These are phyloP conservation scores for Penicillium digitatum DNA, from an alignment of 2,329 filamentous ascomycete species.

Conservation along the genomic window DNA sequence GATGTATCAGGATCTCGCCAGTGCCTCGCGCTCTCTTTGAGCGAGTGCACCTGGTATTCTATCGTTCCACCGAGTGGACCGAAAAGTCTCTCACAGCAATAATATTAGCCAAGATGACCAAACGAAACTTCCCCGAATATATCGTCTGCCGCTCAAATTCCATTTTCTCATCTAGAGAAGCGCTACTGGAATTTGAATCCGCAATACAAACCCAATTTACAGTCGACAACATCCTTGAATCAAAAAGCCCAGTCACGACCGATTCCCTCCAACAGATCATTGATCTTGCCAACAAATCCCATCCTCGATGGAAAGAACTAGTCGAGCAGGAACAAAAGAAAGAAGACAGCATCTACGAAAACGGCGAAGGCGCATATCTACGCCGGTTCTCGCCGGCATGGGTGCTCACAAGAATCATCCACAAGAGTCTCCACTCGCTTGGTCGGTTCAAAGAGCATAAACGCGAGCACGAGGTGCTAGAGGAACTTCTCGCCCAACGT, in stretches of 20 bases:
- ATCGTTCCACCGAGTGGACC: slow-evolving; percentile 93
- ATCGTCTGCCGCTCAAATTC: slow-evolving; percentile 84
- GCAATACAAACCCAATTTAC: slow-evolving; percentile 76
- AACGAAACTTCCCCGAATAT: slow-evolving; percentile 82
- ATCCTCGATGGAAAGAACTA: slow-evolving; percentile 74
- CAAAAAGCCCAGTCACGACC: slow-evolving; percentile 65
- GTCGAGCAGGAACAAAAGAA: slow-evolving; percentile 71
- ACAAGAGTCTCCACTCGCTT: slow-evolving; percentile 76
- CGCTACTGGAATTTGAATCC: slow-evolving; percentile 83
- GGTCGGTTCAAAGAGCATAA: slow-evolving; percentile 77
- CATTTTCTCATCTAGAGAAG: slow-evolving; percentile 73
- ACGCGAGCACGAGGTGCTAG: slow-evolving; percentile 69
- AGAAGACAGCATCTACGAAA: slow-evolving; percentile 72
- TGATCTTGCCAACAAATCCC: slow-evolving; percentile 67
- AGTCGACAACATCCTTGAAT: slow-evolving; percentile 78
- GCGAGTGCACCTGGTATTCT: slow-evolving; percentile 91
- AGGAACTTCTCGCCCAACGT: slow-evolving; percentile 71
- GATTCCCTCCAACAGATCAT: slow-evolving; percentile 65
- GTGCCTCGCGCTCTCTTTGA: slow-evolving; percentile 78
- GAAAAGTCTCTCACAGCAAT: slow-evolving; percentile 95
- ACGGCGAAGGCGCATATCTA: slow-evolving; percentile 81
- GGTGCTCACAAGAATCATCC: slow-evolving; percentile 87
- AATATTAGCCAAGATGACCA: slow-evolving; percentile 84
- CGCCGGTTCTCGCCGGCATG: slow-evolving; percentile 86
- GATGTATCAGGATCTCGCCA: slow-evolving; percentile 76